Percentiles rank a stretch among this genome's conserved stretches.
Evolutionary conservation across 2,329 filamentous ascomycete genomes (phyloP).

Genomic region (Pestalotiopsis sp.): DNA sequence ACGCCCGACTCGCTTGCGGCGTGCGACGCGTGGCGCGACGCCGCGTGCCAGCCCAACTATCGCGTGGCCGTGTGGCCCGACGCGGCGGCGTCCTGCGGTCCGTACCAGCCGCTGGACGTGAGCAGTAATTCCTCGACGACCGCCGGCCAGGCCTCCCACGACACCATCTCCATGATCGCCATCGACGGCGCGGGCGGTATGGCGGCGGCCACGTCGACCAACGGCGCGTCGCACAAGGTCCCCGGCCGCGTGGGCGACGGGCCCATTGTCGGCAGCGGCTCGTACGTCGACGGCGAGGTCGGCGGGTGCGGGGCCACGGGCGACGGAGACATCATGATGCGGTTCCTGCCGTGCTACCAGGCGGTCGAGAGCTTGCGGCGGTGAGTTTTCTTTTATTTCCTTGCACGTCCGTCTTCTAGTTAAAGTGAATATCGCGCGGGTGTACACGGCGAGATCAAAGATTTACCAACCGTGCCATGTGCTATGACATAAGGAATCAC

Average conservation of each 20-base stretch:
- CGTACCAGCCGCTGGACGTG: slow-evolving; percentile 39
- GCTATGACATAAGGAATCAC: no score
- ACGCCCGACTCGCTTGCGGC: slow-evolving; percentile 39
- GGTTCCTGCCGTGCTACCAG: slow-evolving; percentile 57
- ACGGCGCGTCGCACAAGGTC: slow-evolving; percentile 54
- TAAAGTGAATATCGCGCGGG: no score
- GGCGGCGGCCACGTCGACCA: slow-evolving; percentile 57
- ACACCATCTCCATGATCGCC: slow-evolving; percentile 55
- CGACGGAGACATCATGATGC: slow-evolving; percentile 59
- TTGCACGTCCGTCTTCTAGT: not conserved
- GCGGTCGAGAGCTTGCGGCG: slow-evolving; percentile 53
- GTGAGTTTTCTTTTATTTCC: not conserved
- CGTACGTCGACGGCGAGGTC: slow-evolving; percentile 54
- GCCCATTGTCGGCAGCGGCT: slow-evolving; percentile 54
- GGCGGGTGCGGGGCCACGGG: slow-evolving; percentile 58
- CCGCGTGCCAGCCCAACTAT: slow-evolving; percentile 51
- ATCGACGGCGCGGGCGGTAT: slow-evolving; percentile 44
- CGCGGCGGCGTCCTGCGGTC: slow-evolving; percentile 43
- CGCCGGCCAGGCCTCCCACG: slow-evolving; percentile 35
- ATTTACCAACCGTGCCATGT: no score
- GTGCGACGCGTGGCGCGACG: slow-evolving; percentile 44
- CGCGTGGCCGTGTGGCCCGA: slow-evolving; percentile 46
- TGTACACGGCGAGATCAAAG: no score
- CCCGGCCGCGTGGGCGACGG: slow-evolving; percentile 57
- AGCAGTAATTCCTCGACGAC: slow-evolving; percentile 10